Evolutionary conservation across 2,329 filamentous ascomycete species (phyloP), one percentile per base, ranked within the genome.

Genomic region (Ustulina deusta): DNA sequence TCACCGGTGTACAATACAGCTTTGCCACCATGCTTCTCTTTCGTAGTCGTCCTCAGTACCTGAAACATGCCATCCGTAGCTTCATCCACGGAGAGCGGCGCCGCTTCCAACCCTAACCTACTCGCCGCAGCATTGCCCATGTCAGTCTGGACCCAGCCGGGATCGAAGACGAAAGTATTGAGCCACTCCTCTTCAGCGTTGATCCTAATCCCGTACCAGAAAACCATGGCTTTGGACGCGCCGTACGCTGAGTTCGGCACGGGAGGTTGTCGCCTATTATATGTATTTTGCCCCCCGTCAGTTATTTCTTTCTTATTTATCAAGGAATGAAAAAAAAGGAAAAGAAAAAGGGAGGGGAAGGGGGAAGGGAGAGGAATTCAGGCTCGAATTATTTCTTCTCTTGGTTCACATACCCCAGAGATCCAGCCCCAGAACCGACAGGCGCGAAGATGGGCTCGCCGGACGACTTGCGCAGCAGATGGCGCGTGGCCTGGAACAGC

Each of bases 401-500:
- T 22, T 17, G 40, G 17, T 32, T 2, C 17, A 58, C 66, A 10
- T 55, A 71, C 66, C 44, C 32, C 0, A 63, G 22, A 20, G 25
- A 69, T 3, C 75, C 78, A 3, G 74, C 76, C 1, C 70, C 70
- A 10, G 77, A 79, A 1, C 82, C 78, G 40, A 85, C 77, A 2
- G 78, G 70, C 1, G 80, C 77, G 34, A 81, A 84, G n/a, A 77
- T 77, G 0, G 81, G 79, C 17, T 74, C 63, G 6, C 68, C 68
- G 4, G 71, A 69, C 5, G 70, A 62, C 59, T 75, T 75, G 34
- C 75, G 66, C 51, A 87, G 71, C 2, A 87, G 72, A 1, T 78
- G 76, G 10, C 77, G 74, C 5, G 78, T 78, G 1, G 83, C 83
- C 70, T 85, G 83, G 74, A 83, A 86, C 1, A 86, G 77, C 2